These are phyloP conservation scores for Remersonia thermophila DNA, from an alignment of 2,329 filamentous ascomycete species.

Conservation along the genomic window DNA sequence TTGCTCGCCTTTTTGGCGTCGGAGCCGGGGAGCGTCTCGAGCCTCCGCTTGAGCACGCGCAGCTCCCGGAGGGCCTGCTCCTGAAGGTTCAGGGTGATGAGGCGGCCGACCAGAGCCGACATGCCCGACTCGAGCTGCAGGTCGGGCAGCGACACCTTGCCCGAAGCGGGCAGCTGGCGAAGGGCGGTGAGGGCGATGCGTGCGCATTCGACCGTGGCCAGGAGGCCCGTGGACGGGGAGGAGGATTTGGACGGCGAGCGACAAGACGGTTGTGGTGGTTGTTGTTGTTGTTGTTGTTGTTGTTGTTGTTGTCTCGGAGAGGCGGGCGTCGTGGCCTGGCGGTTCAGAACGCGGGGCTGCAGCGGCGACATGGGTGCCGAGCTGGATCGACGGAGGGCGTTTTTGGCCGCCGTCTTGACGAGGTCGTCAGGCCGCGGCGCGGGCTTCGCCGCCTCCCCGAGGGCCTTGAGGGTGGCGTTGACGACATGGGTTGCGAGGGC, in stretches of 20 bases:
- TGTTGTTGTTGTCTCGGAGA: conserved; percentile 19
- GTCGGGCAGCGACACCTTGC: conserved; percentile 42
- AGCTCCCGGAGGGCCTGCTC: conserved; percentile 60
- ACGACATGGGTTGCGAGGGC: conserved; percentile 61
- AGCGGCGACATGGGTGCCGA: conserved; percentile 50
- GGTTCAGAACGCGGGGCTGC: conserved; percentile 48
- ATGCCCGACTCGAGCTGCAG: conserved; percentile 64
- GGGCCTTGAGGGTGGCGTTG: conserved; percentile 55
- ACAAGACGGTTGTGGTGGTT: conserved; percentile 8
- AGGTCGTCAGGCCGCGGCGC: conserved; percentile 26
- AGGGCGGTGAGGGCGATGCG: conserved; percentile 55
- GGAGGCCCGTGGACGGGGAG: conserved; percentile 29
- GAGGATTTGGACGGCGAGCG: conserved; percentile 19
- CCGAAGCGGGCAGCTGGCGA: conserved; percentile 41
- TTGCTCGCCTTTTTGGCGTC: conserved; percentile 24
- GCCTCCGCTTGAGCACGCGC: conserved; percentile 48
- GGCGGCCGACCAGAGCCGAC: conserved; percentile 53
- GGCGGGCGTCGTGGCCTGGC: conserved; percentile 43
- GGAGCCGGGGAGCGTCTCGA: conserved; percentile 31
- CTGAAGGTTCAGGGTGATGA: conserved; percentile 52
- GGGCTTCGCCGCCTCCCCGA: conserved; percentile 53
- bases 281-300: background rate
- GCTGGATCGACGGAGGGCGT: conserved; percentile 39
- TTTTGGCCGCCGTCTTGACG: conserved; percentile 27
- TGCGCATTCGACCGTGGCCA: conserved; percentile 56